Percentiles rank a stretch among this genome's conserved stretches.
Conservation (phyloP, 768 basidiomycete species). For the Rhodotorula sphaerocarpa region DNA sequence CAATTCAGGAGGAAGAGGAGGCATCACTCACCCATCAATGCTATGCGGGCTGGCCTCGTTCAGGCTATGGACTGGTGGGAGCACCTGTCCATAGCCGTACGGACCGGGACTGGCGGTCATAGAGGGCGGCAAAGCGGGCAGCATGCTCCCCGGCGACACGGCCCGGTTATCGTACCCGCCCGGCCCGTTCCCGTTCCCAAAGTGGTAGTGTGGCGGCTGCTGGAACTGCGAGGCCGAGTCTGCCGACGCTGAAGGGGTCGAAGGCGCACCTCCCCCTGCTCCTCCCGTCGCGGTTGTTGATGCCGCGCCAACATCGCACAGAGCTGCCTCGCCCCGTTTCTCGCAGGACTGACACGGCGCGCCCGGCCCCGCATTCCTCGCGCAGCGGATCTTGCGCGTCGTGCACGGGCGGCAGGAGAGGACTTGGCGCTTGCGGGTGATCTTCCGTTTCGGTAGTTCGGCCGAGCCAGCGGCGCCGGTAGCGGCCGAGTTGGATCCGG, state of each 20-base stretch:
- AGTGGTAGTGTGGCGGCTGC: not conserved
- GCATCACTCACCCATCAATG: not conserved
- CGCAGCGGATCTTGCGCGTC: slow-evolving; percentile 22
- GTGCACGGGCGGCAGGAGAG: slow-evolving; percentile 12
- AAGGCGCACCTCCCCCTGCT: not conserved
- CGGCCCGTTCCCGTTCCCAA: not conserved
- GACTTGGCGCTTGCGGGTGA: slow-evolving; percentile 16
- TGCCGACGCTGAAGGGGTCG: not conserved
- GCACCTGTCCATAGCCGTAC: no score
- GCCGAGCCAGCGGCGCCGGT: no score
- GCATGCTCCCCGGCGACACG: not conserved
- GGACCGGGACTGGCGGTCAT: no score
- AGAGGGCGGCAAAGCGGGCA: no score
- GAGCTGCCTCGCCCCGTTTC: slow-evolving; percentile 14
- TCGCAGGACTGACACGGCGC: slow-evolving; percentile 19
- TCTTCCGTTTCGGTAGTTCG: not conserved
- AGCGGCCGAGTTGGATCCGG: no score
- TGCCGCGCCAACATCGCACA: slow-evolving; percentile 23
- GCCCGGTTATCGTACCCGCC: not conserved
- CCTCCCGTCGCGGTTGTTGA: not conserved
- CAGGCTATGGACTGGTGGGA: no score
- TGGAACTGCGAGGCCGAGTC: not conserved
- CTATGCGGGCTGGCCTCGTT: not conserved
- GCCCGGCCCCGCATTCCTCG: slow-evolving; percentile 7
- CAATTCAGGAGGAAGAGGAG: not conserved